Percentiles rank a stretch among this genome's conserved stretches.
These are phyloP conservation scores for Fraxinus ornus DNA, from an alignment of 305 asterid species.

Conservation along the genomic window DNA sequence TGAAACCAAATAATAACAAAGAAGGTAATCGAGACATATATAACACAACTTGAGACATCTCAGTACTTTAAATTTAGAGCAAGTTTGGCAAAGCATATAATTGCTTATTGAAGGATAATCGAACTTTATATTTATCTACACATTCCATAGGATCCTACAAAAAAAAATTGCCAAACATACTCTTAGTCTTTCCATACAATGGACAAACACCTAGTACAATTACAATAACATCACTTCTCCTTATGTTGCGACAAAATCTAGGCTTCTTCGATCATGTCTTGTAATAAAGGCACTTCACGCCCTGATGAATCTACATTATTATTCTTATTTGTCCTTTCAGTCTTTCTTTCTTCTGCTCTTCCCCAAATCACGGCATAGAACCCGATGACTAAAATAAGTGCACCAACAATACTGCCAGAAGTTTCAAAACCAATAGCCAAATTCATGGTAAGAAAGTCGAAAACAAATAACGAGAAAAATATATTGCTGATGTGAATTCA, in stretches of 20 bases:
- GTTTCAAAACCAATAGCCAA: neutral
- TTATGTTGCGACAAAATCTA: neutral
- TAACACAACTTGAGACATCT: too few relatives aligned
- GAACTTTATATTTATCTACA: too few relatives aligned
- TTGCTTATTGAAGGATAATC: too few relatives aligned
- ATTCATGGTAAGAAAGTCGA: neutral
- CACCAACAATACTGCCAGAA: constrained; percentile 43
- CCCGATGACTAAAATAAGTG: constrained; percentile 40
- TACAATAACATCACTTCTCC: neutral
- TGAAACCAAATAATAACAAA: too few relatives aligned
- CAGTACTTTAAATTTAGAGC: too few relatives aligned
- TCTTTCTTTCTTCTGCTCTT: constrained; percentile 32
- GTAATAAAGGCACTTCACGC: constrained; percentile 38
- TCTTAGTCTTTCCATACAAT: neutral
- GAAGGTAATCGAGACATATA: too few relatives aligned
- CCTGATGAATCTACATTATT: constrained; percentile 22
- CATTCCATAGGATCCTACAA: too few relatives aligned
- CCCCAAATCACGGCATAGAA: constrained; percentile 59
- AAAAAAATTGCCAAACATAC: too few relatives aligned
- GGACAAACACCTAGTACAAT: neutral
- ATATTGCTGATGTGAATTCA: neutral
- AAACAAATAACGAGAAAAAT: neutral
- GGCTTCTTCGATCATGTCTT: constrained; percentile 33
- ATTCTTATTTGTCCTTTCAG: constrained; percentile 1
- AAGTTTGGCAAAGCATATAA: too few relatives aligned